Evolutionary conservation across 1,284 basidiomycete genomes (phyloP), one percentile per base, ranked within the genome.

Genomic region (Peniophora sp.): DNA sequence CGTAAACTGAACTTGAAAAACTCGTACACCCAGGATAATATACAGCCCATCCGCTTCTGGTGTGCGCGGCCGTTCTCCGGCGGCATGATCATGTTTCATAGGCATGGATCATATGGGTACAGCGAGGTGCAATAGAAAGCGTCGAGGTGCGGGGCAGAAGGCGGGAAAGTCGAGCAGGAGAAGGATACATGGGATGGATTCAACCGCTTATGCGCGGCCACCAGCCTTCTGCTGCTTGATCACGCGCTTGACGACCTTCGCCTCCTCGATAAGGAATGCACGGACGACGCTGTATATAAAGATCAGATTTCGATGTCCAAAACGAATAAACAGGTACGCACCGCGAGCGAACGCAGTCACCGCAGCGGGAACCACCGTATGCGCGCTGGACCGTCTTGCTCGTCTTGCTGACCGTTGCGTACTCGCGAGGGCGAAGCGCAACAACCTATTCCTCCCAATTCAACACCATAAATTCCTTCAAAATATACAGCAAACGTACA

Each of bases 211-310:
- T 52, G 52, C 62, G 58, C 60, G 59, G 53, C 63, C 62, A 52
- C 62, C 61, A 17, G 45, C 36, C 66, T 78, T 80, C 69, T 88
- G 85, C 63, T 87, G 88, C 82, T 97, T 97, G 80, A 98, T 92
- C 60, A 99, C 95, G 75, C 85, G 90, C 88, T 99, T 99, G 69
- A 99, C 96, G 63, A 99, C 98, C 83, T 98, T 99, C 48, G 96
- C 96, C 79, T 99, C 95, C 79, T 99, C 97, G 52, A 99, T 92
- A 57, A 99, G 76, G 86, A 99, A 99, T 58, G 97, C 95, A 55
- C 97, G 92, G 65, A 99, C 88, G 65, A 99, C 95, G 62, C 96
- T 96, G 49, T 0, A 19, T 11, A 38, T 20, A 20, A 32, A 23
- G 20, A n/a, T n/a, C 11, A 5, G 16, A 27, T 32, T 24, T 45